Conservation (phyloP, 139 green algal genomes). For the Coccomyxa sp. region DNA sequence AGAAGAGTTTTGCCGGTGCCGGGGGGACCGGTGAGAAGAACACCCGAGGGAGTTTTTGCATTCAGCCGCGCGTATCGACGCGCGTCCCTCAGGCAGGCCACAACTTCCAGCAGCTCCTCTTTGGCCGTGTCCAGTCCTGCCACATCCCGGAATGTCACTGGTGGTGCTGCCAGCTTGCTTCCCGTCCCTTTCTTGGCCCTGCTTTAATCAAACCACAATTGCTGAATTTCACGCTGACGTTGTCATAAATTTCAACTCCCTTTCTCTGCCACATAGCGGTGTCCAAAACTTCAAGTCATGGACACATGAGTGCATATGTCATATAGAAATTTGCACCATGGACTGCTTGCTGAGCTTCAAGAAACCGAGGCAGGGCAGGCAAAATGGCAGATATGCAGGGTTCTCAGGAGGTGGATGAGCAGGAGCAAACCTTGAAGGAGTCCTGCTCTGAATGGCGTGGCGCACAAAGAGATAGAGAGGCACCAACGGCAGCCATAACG, state of each 20-base stretch:
- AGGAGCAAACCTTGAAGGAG: neutral
- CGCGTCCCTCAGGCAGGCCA: constrained; percentile 40
- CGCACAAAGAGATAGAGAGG: constrained; percentile 74
- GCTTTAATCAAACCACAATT: neutral
- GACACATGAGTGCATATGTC: too few relatives aligned
- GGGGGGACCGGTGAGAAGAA: constrained; percentile 75
- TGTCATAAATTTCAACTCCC: neutral
- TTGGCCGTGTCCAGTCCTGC: constrained; percentile 85
- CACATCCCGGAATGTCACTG: constrained; percentile 70
- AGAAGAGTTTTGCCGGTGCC: constrained; percentile 88
- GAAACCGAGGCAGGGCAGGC: too few relatives aligned
- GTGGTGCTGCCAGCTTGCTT: constrained; percentile 18
- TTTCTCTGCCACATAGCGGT: neutral
- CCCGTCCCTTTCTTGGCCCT: constrained; percentile 23
- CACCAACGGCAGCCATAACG: constrained; percentile 81
- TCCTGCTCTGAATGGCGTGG: constrained; percentile 15
- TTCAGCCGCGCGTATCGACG: constrained; percentile 44
- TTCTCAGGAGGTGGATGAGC: too few relatives aligned
- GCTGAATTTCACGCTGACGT: neutral
- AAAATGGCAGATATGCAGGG: too few relatives aligned
- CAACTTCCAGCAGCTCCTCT: constrained; percentile 66
- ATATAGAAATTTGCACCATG: too few relatives aligned
- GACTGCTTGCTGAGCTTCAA: too few relatives aligned
- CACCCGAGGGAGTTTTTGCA: constrained; percentile 62
- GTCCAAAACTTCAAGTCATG: too few relatives aligned